phyloP scores from a whole-genome alignment of 345 rosid genomes.

The Populus simonii region DNA sequence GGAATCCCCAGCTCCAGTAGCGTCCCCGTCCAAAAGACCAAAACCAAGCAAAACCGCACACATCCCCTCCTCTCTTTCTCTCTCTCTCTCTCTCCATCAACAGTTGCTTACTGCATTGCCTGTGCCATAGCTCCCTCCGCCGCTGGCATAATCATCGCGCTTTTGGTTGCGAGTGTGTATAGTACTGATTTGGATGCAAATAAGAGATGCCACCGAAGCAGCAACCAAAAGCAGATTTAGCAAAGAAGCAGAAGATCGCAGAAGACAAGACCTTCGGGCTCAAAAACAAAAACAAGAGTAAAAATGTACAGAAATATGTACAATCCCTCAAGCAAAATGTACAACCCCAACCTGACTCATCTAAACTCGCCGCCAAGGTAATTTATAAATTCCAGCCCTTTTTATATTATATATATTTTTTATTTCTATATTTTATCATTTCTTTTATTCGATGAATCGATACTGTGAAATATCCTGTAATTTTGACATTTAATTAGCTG shows the following conservation, averaged over 20 bases:
- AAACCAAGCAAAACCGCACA: background rate
- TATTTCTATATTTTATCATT: background rate
- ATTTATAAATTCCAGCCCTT: background rate
- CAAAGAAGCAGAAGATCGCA: slow-evolving; percentile 88
- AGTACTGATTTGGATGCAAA: slow-evolving; percentile 33
- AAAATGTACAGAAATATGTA: slow-evolving; percentile 90
- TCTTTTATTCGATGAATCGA: background rate
- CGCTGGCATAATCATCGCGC: background rate
- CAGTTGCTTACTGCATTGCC: background rate
- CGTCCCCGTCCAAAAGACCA: background rate
- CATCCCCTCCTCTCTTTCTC: background rate
- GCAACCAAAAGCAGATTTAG: slow-evolving; percentile 73
- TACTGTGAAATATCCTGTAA: background rate
- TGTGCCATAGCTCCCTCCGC: background rate
- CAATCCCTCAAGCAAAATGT: slow-evolving; percentile 77
- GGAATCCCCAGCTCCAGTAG: background rate
- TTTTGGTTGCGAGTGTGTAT: background rate
- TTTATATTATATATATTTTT: background rate
- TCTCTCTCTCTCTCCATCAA: background rate
- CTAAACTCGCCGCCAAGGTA: slow-evolving; percentile 81
- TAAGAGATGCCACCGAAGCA: slow-evolving; percentile 88
- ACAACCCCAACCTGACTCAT: slow-evolving; percentile 68
- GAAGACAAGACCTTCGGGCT: slow-evolving; percentile 95
- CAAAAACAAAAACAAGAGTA: slow-evolving; percentile 93
- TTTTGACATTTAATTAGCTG: background rate